Evolutionary conservation across 2,329 filamentous ascomycete genomes (phyloP).

Genomic region (Arthrocladium fulminans): DNA sequence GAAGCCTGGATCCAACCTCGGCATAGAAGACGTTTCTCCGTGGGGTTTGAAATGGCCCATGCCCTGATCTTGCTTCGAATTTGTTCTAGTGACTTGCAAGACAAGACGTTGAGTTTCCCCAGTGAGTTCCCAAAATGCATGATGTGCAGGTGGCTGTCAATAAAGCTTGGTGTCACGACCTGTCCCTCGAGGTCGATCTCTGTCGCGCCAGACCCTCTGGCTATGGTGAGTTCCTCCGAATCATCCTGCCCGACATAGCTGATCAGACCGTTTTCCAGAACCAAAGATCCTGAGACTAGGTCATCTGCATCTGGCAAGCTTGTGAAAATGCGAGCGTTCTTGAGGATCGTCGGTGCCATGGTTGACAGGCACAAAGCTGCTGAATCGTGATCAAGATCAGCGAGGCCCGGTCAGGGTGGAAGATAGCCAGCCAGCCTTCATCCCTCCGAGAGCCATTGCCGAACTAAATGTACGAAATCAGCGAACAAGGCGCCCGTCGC

Average conservation of each 20-base stretch:
- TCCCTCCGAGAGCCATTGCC: too few species aligned
- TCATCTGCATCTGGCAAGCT: background rate
- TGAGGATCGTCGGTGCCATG: background rate
- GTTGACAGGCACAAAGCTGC: too few species aligned
- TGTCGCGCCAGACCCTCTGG: background rate
- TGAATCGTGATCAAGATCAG: too few species aligned
- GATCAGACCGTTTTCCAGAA: background rate
- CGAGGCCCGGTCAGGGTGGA: too few species aligned
- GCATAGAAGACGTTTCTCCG: slow-evolving; percentile 36
- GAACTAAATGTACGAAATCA: too few species aligned
- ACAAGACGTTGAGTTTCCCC: slow-evolving; percentile 35
- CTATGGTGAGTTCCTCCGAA: background rate
- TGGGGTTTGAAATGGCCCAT: slow-evolving; percentile 33
- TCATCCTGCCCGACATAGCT: background rate
- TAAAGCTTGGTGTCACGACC: slow-evolving; percentile 38
- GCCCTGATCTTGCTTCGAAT: slow-evolving; percentile 34
- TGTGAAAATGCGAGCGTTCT: background rate
- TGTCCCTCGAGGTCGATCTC: slow-evolving; percentile 12
- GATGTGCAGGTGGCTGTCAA: slow-evolving; percentile 43
- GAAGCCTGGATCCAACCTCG: slow-evolving; percentile 41
- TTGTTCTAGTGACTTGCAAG: slow-evolving; percentile 34
- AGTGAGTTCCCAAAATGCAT: slow-evolving; percentile 39
- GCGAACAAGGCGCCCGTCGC: background rate
- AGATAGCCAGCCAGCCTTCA: too few species aligned
- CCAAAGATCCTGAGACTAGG: background rate